These are phyloP conservation scores for Anthracocystis panici-leucophaei DNA, from an alignment of 1,284 basidiomycete species.

Conservation along the genomic window DNA sequence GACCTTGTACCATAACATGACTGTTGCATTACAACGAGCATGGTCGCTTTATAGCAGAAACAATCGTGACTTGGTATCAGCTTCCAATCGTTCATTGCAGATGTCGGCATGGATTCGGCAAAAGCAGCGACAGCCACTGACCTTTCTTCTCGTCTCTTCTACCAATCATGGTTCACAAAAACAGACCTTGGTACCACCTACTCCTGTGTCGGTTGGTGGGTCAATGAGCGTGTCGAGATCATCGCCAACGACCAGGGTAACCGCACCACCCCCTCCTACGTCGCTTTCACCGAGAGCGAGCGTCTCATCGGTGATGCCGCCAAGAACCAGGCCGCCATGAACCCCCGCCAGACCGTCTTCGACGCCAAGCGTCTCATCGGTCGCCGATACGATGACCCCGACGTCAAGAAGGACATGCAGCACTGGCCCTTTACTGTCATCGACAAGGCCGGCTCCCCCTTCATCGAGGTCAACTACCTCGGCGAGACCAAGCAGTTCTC, in stretches of 20 bases:
- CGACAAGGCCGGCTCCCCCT: constrained; percentile 75
- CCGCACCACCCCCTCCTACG: constrained; percentile 98
- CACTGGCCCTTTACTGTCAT: constrained; percentile 81
- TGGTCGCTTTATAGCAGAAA: too few relatives aligned
- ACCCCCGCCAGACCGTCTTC: constrained; percentile 80
- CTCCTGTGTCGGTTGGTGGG: constrained; percentile 76
- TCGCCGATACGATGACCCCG: constrained; percentile 84
- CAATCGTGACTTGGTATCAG: neutral
- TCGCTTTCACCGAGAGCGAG: constrained; percentile 96
- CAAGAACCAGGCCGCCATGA: constrained; percentile 84
- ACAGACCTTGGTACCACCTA: constrained; percentile 79
- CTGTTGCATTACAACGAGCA: neutral
- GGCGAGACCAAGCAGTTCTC: constrained; percentile 76
- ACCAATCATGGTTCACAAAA: neutral
- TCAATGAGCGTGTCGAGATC: constrained; percentile 68
- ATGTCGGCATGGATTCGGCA: neutral
- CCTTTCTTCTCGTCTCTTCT: neutral
- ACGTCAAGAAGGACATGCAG: constrained; percentile 76
- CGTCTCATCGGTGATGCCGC: constrained; percentile 92
- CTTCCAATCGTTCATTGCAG: neutral
- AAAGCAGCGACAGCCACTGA: constrained; percentile 5
- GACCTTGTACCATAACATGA: neutral
- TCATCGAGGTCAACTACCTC: constrained; percentile 75
- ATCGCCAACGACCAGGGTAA: constrained; percentile 79
- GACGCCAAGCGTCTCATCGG: constrained; percentile 85